Percentiles rank a stretch among this genome's conserved stretches.
Conservation (phyloP, 352 stramenopile genomes). For the Pythium dissotocum region DNA sequence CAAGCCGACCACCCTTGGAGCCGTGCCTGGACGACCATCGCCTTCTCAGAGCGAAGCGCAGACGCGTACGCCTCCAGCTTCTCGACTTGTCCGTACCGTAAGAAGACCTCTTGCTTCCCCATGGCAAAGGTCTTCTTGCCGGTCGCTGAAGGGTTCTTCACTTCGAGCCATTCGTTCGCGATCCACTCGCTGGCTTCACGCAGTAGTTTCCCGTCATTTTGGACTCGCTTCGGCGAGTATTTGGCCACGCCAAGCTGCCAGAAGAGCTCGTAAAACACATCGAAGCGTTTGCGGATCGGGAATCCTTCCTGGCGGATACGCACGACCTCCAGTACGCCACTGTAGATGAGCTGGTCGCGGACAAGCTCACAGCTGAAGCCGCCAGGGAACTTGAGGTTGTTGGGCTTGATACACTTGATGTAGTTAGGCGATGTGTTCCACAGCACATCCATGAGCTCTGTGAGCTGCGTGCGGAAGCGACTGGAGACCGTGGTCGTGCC, state of each 20-base stretch:
- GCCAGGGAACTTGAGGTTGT: constrained; percentile 91
- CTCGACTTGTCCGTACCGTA: constrained; percentile 80
- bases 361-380: constrained; percentile 88
- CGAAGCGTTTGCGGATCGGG: constrained; percentile 80
- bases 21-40: constrained; percentile 55
- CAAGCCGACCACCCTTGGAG: constrained; percentile 32
- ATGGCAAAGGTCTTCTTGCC: constrained; percentile 55
- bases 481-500: constrained; percentile 69
- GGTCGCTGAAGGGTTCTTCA: constrained; percentile 7
- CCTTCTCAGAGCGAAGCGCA: constrained; percentile 43
- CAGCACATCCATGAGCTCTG: constrained; percentile 82
- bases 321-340: constrained; percentile 92
- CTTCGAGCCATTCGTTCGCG: constrained; percentile 47
- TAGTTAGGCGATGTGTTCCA: constrained; percentile 91
- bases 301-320: constrained; percentile 92
- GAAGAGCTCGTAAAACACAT: constrained; percentile 76
- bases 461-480: constrained; percentile 76
- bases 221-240: constrained; percentile 27
- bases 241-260: constrained; percentile 46
- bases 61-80: constrained; percentile 56
- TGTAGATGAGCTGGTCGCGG: constrained; percentile 91
- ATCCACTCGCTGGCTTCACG: constrained; percentile 52
- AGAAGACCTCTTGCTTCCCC: constrained; percentile 70
- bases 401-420: constrained; percentile 95
- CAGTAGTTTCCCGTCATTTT: constrained; percentile 27